phyloP scores from a whole-genome alignment of 140 eudicot genomes.

The Ambrosia hybrid region DNA sequence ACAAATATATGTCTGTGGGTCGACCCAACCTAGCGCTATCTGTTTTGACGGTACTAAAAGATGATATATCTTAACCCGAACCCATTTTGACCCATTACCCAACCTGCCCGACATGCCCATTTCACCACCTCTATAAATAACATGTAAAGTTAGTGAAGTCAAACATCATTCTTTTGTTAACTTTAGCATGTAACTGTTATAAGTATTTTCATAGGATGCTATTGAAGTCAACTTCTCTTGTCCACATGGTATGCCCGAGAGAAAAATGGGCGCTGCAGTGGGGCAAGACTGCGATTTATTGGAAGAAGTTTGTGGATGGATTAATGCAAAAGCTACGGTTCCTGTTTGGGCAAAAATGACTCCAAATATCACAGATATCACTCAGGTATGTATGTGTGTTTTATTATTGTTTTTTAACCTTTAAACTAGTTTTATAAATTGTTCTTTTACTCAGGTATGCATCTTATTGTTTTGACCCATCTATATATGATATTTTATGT shows the following conservation, averaged over 20 bases:
- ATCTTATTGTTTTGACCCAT: background rate
- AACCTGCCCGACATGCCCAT: background rate
- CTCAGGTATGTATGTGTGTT: slow-evolving; percentile 48
- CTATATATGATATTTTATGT: background rate
- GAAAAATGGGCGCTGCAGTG: slow-evolving; percentile 97
- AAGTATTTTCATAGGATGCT: slow-evolving; percentile 57
- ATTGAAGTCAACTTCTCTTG: slow-evolving; percentile 91
- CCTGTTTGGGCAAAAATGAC: slow-evolving; percentile 99
- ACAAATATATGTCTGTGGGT: too few relatives aligned
- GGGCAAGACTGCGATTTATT: slow-evolving; percentile 93
- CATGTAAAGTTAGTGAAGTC: background rate
- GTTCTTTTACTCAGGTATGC: too few relatives aligned
- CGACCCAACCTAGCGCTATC: too few relatives aligned
- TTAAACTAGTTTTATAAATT: too few relatives aligned
- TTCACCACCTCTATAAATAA: background rate
- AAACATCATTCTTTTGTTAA: background rate
- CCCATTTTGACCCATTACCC: background rate
- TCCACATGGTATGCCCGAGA: slow-evolving; percentile 98
- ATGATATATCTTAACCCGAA: too few relatives aligned
- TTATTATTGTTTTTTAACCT: too few relatives aligned
- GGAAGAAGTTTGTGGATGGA: slow-evolving; percentile 95
- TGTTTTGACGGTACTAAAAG: too few relatives aligned
- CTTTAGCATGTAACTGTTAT: background rate
- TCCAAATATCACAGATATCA: slow-evolving; percentile 88
- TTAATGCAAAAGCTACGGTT: slow-evolving; percentile 84